Percentiles rank a stretch among this genome's conserved stretches.
These are phyloP conservation scores for Aspergillus flavus DNA, from an alignment of 2,329 filamentous ascomycete species.

Conservation along the genomic window DNA sequence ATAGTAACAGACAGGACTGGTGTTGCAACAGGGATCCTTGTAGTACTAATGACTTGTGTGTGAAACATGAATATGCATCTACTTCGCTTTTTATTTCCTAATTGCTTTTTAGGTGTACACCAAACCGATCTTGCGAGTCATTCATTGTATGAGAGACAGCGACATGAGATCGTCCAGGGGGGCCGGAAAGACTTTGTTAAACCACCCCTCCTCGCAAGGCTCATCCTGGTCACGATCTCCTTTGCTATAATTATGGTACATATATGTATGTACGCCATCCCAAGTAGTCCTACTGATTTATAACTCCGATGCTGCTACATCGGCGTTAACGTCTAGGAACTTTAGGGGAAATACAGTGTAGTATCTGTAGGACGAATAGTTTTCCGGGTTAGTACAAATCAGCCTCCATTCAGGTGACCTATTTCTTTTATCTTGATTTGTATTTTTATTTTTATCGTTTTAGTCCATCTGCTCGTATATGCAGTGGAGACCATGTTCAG, in stretches of 20 bases:
- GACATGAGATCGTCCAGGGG: slow-evolving; percentile 1
- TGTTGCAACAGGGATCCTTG: slow-evolving; percentile 20
- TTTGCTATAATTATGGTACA: background rate
- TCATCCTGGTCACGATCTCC: slow-evolving; percentile 5
- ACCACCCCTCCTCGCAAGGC: slow-evolving; percentile 10
- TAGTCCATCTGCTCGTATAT: background rate
- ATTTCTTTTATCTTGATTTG: background rate
- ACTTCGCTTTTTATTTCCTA: slow-evolving; percentile 10
- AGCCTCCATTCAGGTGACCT: background rate
- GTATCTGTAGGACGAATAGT: background rate
- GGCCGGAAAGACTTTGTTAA: background rate
- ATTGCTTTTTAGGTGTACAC: slow-evolving; percentile 8
- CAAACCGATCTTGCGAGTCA: background rate
- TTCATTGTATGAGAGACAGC: slow-evolving; percentile 17
- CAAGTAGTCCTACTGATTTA: background rate
- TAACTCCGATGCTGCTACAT: background rate
- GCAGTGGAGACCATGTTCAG: slow-evolving; percentile 6
- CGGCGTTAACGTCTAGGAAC: background rate
- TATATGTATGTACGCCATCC: background rate
- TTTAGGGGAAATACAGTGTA: background rate
- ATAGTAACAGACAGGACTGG: slow-evolving; percentile 19
- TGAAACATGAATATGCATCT: slow-evolving; percentile 18
- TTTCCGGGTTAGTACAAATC: background rate
- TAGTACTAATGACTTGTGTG: slow-evolving; percentile 10
- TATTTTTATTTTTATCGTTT: background rate